Evolutionary conservation across 441 rosid genomes (phyloP).

Genomic region (Cnidoscolus chayamansa): DNA sequence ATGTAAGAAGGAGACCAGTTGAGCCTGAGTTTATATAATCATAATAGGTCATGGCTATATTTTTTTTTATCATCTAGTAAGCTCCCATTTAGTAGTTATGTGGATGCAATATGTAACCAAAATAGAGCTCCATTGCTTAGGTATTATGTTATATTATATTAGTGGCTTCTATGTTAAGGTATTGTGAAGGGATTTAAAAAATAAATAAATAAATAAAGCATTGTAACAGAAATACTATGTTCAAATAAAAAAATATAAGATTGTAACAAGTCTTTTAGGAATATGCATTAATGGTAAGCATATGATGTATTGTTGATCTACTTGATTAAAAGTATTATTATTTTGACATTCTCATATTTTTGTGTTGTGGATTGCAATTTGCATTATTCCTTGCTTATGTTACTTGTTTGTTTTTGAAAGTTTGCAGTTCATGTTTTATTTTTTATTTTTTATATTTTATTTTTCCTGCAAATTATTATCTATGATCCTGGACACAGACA

Average conservation of each 20-base stretch:
- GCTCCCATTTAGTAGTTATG: neutral
- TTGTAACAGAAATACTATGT: neutral
- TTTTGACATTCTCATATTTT: neutral
- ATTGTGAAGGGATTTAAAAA: neutral
- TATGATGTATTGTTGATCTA: neutral
- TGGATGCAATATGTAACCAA: neutral
- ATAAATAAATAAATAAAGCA: neutral
- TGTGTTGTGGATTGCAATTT: neutral
- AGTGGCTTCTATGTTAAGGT: neutral
- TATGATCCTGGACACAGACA: no score
- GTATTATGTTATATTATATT: neutral
- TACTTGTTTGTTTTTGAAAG: neutral
- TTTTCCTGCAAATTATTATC: no score
- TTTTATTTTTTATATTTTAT: no score
- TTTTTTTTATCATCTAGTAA: neutral
- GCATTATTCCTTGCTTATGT: neutral
- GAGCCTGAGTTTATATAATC: neutral
- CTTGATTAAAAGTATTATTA: neutral
- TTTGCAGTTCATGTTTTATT: neutral
- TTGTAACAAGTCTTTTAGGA: neutral
- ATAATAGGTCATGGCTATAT: neutral
- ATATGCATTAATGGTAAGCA: neutral
- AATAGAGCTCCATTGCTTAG: neutral
- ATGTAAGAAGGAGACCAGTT: neutral
- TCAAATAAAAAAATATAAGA: neutral